These are phyloP conservation scores for Clathrus columnatus DNA, from an alignment of 768 basidiomycete species.

Conservation along the genomic window DNA sequence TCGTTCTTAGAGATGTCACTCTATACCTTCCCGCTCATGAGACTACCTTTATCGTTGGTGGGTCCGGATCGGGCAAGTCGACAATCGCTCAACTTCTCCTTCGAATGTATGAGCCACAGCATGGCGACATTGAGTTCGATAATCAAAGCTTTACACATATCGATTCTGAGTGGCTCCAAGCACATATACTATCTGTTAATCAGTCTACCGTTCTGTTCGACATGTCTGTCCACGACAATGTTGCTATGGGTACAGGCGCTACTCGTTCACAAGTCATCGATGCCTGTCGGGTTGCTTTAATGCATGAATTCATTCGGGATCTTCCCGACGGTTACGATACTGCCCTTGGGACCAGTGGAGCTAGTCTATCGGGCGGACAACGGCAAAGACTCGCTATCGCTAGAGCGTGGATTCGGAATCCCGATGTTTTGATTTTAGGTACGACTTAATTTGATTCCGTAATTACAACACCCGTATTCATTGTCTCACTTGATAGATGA, in stretches of 20 bases:
- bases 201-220: constrained; percentile 80
- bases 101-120: constrained; percentile 59
- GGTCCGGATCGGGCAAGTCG: constrained; percentile 71
- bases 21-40: constrained; percentile 66
- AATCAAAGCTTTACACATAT: constrained; percentile 72
- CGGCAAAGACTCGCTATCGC: constrained; percentile 86
- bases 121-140: constrained; percentile 70
- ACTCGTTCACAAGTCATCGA: constrained; percentile 63
- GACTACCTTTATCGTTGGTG: constrained; percentile 73
- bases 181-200: constrained; percentile 65
- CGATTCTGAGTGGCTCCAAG: constrained; percentile 58
- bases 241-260: constrained; percentile 68
- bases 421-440: constrained; percentile 88
- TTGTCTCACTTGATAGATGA: no score
- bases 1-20: constrained; percentile 48
- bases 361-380: constrained; percentile 85
- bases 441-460: constrained; percentile 18
- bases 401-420: constrained; percentile 75
- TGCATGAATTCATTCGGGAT: constrained; percentile 79
- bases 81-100: constrained; percentile 59
- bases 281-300: constrained; percentile 75
- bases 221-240: constrained; percentile 74
- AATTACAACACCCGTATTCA: constrained; percentile 1
- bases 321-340: constrained; percentile 90
- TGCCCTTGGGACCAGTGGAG: constrained; percentile 61